These are phyloP conservation scores for Microdochium bolleyi DNA, from an alignment of 2,329 filamentous ascomycete species.

Conservation along the genomic window DNA sequence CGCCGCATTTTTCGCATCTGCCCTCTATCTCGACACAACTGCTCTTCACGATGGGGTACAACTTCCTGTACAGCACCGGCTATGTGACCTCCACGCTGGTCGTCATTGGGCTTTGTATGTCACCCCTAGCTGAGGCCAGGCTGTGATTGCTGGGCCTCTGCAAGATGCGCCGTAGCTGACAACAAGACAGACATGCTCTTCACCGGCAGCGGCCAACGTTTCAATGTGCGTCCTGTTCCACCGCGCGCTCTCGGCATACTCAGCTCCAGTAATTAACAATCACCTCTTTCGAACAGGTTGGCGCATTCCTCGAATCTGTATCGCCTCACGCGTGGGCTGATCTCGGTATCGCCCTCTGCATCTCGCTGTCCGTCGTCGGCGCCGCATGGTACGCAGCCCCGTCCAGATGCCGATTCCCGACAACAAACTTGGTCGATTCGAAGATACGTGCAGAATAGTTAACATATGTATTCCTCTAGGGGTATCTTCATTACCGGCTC, in stretches of 20 bases:
- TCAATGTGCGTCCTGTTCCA: constrained; percentile 60
- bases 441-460: constrained; percentile 2
- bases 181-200: constrained; percentile 83
- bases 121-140: background rate
- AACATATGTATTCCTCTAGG: constrained; percentile 43
- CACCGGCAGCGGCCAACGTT: constrained; percentile 88
- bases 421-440: background rate
- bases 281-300: constrained; percentile 49
- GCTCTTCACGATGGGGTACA: constrained; percentile 4
- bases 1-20: background rate
- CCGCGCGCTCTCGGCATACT: background rate
- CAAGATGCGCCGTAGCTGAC: background rate
- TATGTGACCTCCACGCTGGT: constrained; percentile 6
- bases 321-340: constrained; percentile 93
- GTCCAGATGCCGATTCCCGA: background rate
- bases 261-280: constrained; percentile 16
- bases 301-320: constrained; percentile 86
- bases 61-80: constrained; percentile 6
- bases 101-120: constrained; percentile 7
- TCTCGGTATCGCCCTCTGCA: constrained; percentile 86
- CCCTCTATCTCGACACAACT: background rate
- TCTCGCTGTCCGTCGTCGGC: constrained; percentile 91
- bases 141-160: background rate
- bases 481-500: constrained; percentile 98
- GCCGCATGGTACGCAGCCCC: constrained; percentile 73